These are phyloP conservation scores for Bruguiera sexangula DNA, from an alignment of 345 rosid genomes.

Conservation along the genomic window DNA sequence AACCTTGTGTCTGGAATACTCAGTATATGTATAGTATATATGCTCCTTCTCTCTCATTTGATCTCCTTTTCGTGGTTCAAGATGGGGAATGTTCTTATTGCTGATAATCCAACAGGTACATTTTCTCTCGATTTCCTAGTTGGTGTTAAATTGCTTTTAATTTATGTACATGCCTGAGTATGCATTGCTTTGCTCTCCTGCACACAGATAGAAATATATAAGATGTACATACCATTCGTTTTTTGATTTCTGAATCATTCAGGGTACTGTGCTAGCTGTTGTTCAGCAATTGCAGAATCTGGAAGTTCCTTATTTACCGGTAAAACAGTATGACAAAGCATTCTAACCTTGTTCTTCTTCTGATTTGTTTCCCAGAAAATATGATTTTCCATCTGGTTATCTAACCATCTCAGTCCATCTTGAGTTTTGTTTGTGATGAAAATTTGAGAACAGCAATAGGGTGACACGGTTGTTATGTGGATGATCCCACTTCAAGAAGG, in stretches of 20 bases:
- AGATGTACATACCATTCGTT: no score
- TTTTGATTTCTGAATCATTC: background rate
- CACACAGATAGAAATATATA: no score
- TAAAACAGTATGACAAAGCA: background rate
- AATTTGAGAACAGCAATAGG: background rate
- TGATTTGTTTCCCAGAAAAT: background rate
- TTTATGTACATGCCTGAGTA: no score
- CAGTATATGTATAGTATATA: background rate
- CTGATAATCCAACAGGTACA: no score
- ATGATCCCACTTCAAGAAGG: background rate
- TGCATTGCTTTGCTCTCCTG: no score
- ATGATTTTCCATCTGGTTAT: background rate
- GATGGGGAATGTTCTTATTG: background rate
- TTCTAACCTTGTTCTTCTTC: background rate
- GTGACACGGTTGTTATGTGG: background rate
- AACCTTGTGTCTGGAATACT: background rate
- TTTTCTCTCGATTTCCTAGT: no score
- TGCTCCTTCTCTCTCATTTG: background rate
- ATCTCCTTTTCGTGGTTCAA: slow-evolving; percentile 18
- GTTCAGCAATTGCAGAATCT: slow-evolving; percentile 32
- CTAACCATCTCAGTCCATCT: no score
- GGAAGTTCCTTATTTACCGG: slow-evolving; percentile 24
- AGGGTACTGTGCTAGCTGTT: slow-evolving; percentile 25
- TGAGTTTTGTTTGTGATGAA: no score
- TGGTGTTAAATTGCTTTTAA: no score